Base-by-base conservation (phyloP, 2,329 filamentous ascomycete genomes). In the Ambrosiella xylebori region DNA sequence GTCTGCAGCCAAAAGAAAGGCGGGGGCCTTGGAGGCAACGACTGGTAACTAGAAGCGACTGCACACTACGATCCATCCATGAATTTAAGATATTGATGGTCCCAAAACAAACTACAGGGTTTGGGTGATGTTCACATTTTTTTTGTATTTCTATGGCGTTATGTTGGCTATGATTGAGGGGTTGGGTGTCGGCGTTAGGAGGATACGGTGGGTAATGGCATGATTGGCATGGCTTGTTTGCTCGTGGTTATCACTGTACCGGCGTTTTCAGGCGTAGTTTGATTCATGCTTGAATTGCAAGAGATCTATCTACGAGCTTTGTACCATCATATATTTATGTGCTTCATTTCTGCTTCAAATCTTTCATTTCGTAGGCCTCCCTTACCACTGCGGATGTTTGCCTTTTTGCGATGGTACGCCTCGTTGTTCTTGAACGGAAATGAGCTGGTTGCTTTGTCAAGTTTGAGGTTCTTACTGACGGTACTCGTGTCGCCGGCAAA, bases 401-500 rank as follows among this genome's bases (percentile, higher is more conserved):
- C 70, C 66, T 71, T 71, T 66, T 71, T 71, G 54, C 65, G 62
- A 12, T 67, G 64, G 58, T 71, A 71, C 13, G 69, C 68, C 61
- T 70, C 64, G 27, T 61, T 62, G 61, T 71, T 71, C 62, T 65
- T 69, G 61, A 71, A 71, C 8, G 69, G 69, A 19, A 69, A 71
- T 41, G 69, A 68, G 61, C 69, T 71, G 8, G 69, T 71, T 61
- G 68, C 66, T 65, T 71, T 70, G 61, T 71, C 69, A 57, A 69
- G 68, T 45, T 67, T 64, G 59, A 68, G 66, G 53, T 69, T 67
- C 57, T 65, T 66, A 63, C 69, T 71, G 27, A 64, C 65, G 63
- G 69, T 69, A 57, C 69, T 67, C 61, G 65, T 66, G 63, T 71
- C 68, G 9, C 68, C 68, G 1, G 67, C 69, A 61, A 71, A 71